Conservation (phyloP, 345 rosid genomes). For the Moricandia moricandioides region DNA sequence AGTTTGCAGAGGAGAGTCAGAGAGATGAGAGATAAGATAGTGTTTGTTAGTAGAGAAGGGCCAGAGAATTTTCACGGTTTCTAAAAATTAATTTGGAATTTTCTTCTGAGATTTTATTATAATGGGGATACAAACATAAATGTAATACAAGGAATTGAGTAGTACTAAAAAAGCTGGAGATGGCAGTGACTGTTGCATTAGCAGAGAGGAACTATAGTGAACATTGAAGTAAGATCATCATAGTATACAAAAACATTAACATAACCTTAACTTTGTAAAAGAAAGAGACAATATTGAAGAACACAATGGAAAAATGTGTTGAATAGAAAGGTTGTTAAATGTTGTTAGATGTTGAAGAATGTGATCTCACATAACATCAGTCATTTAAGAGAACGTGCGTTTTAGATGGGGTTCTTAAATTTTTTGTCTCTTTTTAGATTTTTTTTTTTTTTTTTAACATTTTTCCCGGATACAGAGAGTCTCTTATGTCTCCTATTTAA, state of each 20-base stretch:
- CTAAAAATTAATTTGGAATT: background rate
- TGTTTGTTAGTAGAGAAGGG: slow-evolving; percentile 21
- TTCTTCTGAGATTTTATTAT: slow-evolving; percentile 11
- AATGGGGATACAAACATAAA: slow-evolving; percentile 14
- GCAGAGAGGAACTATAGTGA: slow-evolving; percentile 17
- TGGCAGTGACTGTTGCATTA: slow-evolving; percentile 18
- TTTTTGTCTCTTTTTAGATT: no score
- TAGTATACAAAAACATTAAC: background rate
- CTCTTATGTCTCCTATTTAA: no score
- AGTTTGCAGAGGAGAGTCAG: slow-evolving; percentile 26
- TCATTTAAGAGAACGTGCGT: no score
- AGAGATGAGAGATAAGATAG: slow-evolving; percentile 21
- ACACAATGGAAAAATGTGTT: slow-evolving; percentile 3
- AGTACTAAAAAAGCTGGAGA: slow-evolving; percentile 32
- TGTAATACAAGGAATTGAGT: slow-evolving; percentile 18
- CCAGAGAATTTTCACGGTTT: slow-evolving; percentile 22
- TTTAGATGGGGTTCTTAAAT: no score
- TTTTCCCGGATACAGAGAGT: no score
- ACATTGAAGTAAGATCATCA: slow-evolving; percentile 24
- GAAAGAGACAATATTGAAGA: slow-evolving; percentile 10
- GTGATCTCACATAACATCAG: slow-evolving; percentile 1
- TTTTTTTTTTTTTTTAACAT: no score
- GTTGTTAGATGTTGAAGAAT: slow-evolving; percentile 6
- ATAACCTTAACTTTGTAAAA: slow-evolving; percentile 27
- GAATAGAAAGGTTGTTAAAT: background rate